Evolutionary conservation across 805 yeast genomes (phyloP).

Genomic region (Ogataea methanolica): DNA sequence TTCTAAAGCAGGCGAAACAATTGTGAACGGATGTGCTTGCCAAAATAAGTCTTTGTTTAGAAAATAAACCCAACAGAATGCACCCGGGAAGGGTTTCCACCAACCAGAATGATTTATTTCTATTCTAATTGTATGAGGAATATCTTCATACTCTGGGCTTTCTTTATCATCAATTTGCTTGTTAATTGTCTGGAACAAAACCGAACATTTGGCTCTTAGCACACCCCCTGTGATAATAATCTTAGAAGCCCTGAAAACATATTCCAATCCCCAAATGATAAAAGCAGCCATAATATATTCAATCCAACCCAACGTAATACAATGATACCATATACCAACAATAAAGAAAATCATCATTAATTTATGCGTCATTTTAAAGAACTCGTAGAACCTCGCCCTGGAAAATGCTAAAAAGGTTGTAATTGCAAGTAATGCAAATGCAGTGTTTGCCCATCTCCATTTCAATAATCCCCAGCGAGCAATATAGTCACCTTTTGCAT

Average conservation of each 20-base stretch:
- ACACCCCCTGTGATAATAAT: slow-evolving; percentile 56
- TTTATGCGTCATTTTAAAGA: slow-evolving; percentile 42
- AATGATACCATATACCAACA: slow-evolving; percentile 43
- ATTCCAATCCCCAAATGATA: slow-evolving; percentile 69
- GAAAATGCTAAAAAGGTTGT: slow-evolving; percentile 29
- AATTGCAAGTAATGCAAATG: slow-evolving; percentile 25
- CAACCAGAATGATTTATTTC: slow-evolving; percentile 45
- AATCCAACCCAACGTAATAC: slow-evolving; percentile 44
- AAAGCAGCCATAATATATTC: slow-evolving; percentile 49
- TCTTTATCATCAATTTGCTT: slow-evolving; percentile 1
- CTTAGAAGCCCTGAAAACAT: slow-evolving; percentile 52
- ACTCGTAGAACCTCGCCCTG: slow-evolving; percentile 38
- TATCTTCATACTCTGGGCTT: neutral
- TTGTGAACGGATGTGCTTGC: slow-evolving; percentile 69
- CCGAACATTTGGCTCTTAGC: slow-evolving; percentile 43
- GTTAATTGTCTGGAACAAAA: slow-evolving; percentile 18
- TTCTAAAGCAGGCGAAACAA: slow-evolving; percentile 37
- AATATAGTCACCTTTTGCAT: slow-evolving; percentile 30
- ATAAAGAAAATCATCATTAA: slow-evolving; percentile 37
- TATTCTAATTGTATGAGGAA: slow-evolving; percentile 42
- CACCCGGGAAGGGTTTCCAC: slow-evolving; percentile 58
- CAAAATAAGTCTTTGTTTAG: slow-evolving; percentile 43
- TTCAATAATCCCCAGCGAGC: slow-evolving; percentile 34
- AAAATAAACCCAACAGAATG: slow-evolving; percentile 55
- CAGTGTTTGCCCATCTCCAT: slow-evolving; percentile 43